phyloP scores from a whole-genome alignment of 2,329 filamentous ascomycete species.

The Trichoderma breve region DNA sequence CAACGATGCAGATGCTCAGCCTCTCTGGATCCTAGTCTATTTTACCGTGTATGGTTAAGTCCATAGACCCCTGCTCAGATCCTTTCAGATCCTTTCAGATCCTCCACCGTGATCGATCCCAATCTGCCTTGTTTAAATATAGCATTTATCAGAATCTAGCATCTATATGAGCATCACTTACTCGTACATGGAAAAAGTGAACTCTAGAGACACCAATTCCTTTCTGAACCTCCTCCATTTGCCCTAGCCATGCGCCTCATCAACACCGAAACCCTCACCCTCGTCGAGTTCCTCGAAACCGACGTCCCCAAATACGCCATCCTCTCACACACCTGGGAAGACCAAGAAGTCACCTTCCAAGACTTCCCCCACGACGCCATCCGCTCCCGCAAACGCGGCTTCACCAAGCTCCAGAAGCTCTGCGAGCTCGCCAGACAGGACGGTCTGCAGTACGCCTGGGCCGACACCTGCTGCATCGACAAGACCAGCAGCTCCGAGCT shows the following conservation, averaged over 20 bases:
- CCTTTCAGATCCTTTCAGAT: too few relatives aligned
- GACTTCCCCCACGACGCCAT: background rate
- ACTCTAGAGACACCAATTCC: background rate
- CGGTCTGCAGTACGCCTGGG: conserved; percentile 18
- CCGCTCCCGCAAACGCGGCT: background rate
- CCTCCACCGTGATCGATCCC: too few relatives aligned
- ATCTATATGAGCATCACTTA: too few relatives aligned
- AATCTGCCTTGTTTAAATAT: too few relatives aligned
- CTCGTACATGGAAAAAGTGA: too few relatives aligned
- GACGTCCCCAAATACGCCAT: conserved; percentile 20
- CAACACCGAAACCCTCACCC: background rate
- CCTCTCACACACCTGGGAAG: conserved; percentile 21
- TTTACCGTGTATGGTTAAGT: too few relatives aligned
- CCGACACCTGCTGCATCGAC: conserved; percentile 24
- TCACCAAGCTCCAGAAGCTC: background rate
- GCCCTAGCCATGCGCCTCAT: background rate
- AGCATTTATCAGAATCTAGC: too few relatives aligned
- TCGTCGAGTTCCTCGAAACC: background rate
- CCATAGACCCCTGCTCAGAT: too few relatives aligned
- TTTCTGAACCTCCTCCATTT: background rate
- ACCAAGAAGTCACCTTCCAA: conserved; percentile 18
- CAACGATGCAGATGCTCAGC: too few relatives aligned
- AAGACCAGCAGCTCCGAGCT: conserved; percentile 20
- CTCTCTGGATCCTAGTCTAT: too few relatives aligned
- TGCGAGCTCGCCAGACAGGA: background rate